A percentile compares a stretch with the other conserved stretches of the same genome.
phyloP scores from a whole-genome alignment of 805 yeast genomes.

The Kodamaea jinghongensis region DNA sequence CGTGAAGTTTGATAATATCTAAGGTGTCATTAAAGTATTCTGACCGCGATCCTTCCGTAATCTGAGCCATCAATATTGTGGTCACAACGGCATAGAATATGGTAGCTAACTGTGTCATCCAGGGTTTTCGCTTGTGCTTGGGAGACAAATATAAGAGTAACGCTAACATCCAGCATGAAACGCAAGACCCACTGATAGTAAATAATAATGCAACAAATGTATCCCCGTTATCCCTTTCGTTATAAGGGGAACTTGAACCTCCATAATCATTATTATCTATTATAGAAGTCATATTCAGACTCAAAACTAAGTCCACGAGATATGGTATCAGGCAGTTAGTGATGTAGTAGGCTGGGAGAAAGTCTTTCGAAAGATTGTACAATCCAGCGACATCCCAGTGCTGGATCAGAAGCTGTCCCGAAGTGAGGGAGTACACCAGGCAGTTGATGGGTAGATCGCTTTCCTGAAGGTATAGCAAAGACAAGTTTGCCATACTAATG shows the following conservation, averaged over 20 bases:
- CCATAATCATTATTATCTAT: neutral
- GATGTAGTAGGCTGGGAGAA: conserved; percentile 43
- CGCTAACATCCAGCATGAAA: conserved; percentile 70
- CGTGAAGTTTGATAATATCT: conserved; percentile 44
- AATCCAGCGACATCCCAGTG: conserved; percentile 17
- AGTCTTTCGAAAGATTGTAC: conserved; percentile 13
- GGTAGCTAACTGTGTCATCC: conserved; percentile 56
- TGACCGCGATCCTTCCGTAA: conserved; percentile 43
- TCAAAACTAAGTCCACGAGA: conserved; percentile 12
- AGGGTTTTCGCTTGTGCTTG: conserved; percentile 51
- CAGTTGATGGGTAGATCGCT: conserved; percentile 28
- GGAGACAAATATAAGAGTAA: conserved; percentile 53
- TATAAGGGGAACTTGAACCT: conserved; percentile 20
- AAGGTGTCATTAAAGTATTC: conserved; percentile 57
- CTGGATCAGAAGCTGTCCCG: conserved; percentile 27
- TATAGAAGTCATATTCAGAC: conserved; percentile 3
- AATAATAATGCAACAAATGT: conserved; percentile 47
- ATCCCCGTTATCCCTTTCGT: conserved; percentile 37
- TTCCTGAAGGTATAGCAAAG: conserved; percentile 19
- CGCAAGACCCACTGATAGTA: conserved; percentile 53
- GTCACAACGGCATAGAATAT: conserved; percentile 52
- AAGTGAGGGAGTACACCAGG: conserved; percentile 36
- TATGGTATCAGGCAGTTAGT: conserved; percentile 41
- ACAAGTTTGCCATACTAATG: conserved; percentile 18
- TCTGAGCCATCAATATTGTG: conserved; percentile 48